Evolutionary conservation across 805 yeast genomes (phyloP), one percentile per base, ranked within the genome.

Genomic region (Candida pseudofarinosa): DNA sequence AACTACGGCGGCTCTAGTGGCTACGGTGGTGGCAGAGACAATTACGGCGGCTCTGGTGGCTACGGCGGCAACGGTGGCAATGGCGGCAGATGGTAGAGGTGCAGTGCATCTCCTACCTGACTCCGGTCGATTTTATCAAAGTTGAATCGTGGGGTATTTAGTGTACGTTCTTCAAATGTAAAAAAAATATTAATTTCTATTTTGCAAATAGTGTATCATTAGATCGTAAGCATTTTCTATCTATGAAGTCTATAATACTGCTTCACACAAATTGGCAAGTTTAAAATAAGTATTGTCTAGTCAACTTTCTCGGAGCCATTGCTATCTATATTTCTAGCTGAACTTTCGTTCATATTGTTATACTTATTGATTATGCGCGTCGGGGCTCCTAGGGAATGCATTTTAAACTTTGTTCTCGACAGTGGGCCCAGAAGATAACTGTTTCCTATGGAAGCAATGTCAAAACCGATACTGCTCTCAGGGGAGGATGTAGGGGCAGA

Each of bases 221-320:
- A 23, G 6, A 23, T 23, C 28, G 28, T 23, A 7, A 23, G 28
- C 28, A 6, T 23, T 7, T 23, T 23, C 6, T 23, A 23, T 23
- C 28, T 23, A 23, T 23, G 28, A 23, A 10, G 6, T 7, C 10
- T 10, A 23, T 23, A 23, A 23, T 7, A n/a, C n/a, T n/a, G n/a
- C n/a, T n/a, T n/a, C n/a, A n/a, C n/a, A n/a, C n/a, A n/a, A n/a
- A 35, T 34, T 34, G n/a, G 15, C 17, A 17, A 19, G 16, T 17
- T 33, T 3, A 5, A 7, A 33, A 35, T 35, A 35, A 2, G 30
- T 20, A 18, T 23, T 34, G 16, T 14, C 40, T 45, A 59, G 34
- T 58, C 63, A 6, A 59, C 58, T 26, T 52, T 55, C n/a, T 59
- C 61, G 3, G 62, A 55, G 13, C 58, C 58, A 36, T 46, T 50